phyloP scores from a whole-genome alignment of 495 filamentous ascomycete species.

The Hypoxylon cercidicola region DNA sequence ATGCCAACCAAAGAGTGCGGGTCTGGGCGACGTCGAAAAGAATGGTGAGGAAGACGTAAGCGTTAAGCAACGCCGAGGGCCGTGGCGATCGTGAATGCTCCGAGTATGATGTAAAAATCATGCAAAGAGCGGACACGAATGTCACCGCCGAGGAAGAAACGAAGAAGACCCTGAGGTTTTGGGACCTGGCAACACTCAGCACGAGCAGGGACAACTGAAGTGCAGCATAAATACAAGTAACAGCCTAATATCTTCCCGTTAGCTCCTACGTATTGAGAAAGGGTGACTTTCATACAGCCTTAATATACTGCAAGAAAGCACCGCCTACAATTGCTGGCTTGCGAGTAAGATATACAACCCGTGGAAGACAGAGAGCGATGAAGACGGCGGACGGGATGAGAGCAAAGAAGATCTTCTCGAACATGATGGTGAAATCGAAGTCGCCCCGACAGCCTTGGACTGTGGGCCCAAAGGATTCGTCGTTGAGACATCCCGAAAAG shows the following conservation, averaged over 20 bases:
- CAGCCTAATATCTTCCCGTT: conserved; percentile 43
- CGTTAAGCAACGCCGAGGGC: conserved; percentile 68
- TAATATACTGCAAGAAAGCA: conserved; percentile 52
- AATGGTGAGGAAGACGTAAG: conserved; percentile 69
- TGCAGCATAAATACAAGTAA: conserved; percentile 53
- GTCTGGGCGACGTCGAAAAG: conserved; percentile 66
- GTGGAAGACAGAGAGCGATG: conserved; percentile 58
- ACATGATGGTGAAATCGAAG: conserved; percentile 71
- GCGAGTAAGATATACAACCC: conserved; percentile 57
- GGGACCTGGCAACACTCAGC: conserved; percentile 54
- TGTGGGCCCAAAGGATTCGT: conserved; percentile 20
- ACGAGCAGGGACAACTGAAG: conserved; percentile 59
- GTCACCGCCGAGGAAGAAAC: conserved; percentile 57
- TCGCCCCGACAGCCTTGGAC: conserved; percentile 26
- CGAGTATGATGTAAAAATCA: conserved; percentile 62
- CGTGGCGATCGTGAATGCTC: conserved; percentile 65
- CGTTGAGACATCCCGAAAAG: conserved; percentile 21
- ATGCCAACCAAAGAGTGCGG: conserved; percentile 69
- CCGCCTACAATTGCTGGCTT: conserved; percentile 58
- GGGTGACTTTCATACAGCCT: conserved; percentile 54
- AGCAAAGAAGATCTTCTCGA: conserved; percentile 66
- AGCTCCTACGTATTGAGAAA: conserved; percentile 3
- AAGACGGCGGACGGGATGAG: conserved; percentile 62
- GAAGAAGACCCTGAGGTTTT: conserved; percentile 50
- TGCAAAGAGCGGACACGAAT: conserved; percentile 45